Conservation (phyloP, 1,284 basidiomycete genomes). For the Cutaneotrichosporon curvatum region DNA sequence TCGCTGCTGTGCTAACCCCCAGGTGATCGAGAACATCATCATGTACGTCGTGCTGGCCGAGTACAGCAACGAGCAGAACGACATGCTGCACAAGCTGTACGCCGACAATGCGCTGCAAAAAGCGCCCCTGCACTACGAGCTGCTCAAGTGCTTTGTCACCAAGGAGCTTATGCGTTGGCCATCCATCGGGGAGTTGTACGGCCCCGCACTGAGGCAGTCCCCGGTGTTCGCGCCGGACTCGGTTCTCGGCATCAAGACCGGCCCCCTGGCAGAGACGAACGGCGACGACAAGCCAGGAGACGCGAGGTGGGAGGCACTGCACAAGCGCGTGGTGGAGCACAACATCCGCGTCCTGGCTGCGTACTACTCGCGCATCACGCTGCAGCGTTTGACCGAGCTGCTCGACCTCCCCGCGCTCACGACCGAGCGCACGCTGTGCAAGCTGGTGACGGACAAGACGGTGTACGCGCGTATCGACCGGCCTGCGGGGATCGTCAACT, state of each 20-base stretch:
- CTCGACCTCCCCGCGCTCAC: slow-evolving; percentile 75
- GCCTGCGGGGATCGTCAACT: slow-evolving; percentile 80
- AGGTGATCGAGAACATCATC: slow-evolving; percentile 88
- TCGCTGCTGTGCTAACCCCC: slow-evolving; percentile 3
- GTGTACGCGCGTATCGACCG: slow-evolving; percentile 93
- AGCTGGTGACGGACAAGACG: slow-evolving; percentile 82
- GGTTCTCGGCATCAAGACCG: slow-evolving; percentile 37
- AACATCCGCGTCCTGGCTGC: slow-evolving; percentile 90
- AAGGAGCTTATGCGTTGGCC: slow-evolving; percentile 98
- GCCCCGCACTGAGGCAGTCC: slow-evolving; percentile 69
- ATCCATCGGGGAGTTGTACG: slow-evolving; percentile 86
- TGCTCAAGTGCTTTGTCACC: slow-evolving; percentile 94
- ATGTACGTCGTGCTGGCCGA: slow-evolving; percentile 90
- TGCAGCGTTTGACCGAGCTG: slow-evolving; percentile 72
- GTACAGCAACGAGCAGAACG: slow-evolving; percentile 94
- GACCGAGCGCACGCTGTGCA: slow-evolving; percentile 81
- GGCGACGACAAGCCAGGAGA: slow-evolving; percentile 47
- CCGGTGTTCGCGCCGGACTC: slow-evolving; percentile 62
- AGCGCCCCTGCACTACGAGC: slow-evolving; percentile 78
- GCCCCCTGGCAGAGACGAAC: slow-evolving; percentile 8
- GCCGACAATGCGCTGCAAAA: slow-evolving; percentile 68
- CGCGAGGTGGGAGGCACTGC: slow-evolving; percentile 89
- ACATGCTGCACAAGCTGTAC: slow-evolving; percentile 86
- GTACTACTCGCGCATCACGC: slow-evolving; percentile 91
- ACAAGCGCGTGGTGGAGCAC: slow-evolving; percentile 94